phyloP scores from a whole-genome alignment of 345 rosid species.

The Anastatica hierochuntica region DNA sequence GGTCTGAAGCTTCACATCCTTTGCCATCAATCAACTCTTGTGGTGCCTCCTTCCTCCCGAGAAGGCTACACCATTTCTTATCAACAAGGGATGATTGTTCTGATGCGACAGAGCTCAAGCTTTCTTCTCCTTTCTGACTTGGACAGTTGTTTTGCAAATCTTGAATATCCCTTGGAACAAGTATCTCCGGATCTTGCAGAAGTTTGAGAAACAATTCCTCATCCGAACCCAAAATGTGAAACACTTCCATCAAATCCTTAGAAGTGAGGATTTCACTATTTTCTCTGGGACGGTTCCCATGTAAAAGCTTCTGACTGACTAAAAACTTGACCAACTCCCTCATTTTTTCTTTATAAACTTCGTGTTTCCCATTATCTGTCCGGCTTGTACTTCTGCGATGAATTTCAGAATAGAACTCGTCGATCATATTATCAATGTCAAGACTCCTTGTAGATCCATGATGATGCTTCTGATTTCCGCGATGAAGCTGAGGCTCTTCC shows the following conservation, averaged over 20 bases:
- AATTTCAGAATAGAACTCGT: conserved; percentile 56
- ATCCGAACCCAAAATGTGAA: conserved; percentile 64
- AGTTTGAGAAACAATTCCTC: conserved; percentile 72
- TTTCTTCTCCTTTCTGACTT: conserved; percentile 29
- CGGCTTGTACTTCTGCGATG: conserved; percentile 39
- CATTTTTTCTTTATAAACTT: conserved; percentile 54
- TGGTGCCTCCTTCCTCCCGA: conserved; percentile 52
- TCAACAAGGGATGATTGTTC: conserved; percentile 33
- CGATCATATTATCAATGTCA: conserved; percentile 51
- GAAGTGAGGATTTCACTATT: conserved; percentile 41
- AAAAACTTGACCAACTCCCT: conserved; percentile 59
- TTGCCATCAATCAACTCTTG: conserved; percentile 27
- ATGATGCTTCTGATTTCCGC: conserved; percentile 18
- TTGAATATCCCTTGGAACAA: conserved; percentile 39
- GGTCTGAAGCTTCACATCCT: conserved; percentile 43
- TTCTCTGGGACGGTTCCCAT: conserved; percentile 41
- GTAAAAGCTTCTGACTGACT: conserved; percentile 50
- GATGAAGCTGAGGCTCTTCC: conserved; percentile 27
- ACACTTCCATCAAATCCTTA: conserved; percentile 70
- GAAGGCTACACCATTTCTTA: conserved; percentile 48
- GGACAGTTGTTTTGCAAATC: conserved; percentile 37
- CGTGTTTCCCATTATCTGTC: conserved; percentile 31
- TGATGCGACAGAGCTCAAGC: conserved; percentile 29
- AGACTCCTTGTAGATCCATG: conserved; percentile 31
- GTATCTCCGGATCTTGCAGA: conserved; percentile 64